Base-by-base conservation (phyloP, 2,329 filamentous ascomycete species). In the Colletotrichum tabaci region DNA sequence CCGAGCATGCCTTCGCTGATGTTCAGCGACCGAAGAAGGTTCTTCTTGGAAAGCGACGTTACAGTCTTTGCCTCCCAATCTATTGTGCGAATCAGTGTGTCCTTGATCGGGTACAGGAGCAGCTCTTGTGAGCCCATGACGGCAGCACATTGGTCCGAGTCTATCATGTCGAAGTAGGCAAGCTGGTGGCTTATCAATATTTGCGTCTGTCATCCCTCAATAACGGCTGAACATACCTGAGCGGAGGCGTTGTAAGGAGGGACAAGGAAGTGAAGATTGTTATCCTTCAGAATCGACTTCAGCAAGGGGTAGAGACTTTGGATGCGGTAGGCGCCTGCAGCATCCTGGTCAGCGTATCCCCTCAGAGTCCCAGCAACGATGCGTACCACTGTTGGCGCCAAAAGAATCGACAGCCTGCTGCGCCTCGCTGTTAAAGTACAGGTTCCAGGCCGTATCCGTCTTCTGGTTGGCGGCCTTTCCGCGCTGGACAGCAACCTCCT, bases 211-310 rank as follows among this genome's bases (percentile, higher is more conserved):
- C 35, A 58, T 61, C 35, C 40, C 4, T 13, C 2, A 6, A 38
- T 13, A 18, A 35, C 2, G 21, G 8, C 44, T 53, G 26, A 50
- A 80, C 85, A 79, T 82, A 96, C 94, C 90, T 97, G 94, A 70
- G 94, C 94, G 77, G 93, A 92, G 47, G 95, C 94, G 80, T 93
- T 95, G 84, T 94, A 97, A 1, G 96, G 96, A 15, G 96, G 92
- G 55, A 97, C 93, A 58, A 94, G 86, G 78, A 95, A 97, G 72
- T 94, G 89, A 67, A 97, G 84, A 2, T 87, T 87, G 73, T 92
- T 89, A 74, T 91, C 85, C 76, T 88, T 87, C 62, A 98, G 86
- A 66, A 96, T 91, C 40, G 87, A 86, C 82, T 97, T 94, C 49
- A 98, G 87, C 65, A 94, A 88, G 64, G 92, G 91, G 77, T 93